Conservation (phyloP, 257 asterid species). For the Solanum medicagineum region DNA sequence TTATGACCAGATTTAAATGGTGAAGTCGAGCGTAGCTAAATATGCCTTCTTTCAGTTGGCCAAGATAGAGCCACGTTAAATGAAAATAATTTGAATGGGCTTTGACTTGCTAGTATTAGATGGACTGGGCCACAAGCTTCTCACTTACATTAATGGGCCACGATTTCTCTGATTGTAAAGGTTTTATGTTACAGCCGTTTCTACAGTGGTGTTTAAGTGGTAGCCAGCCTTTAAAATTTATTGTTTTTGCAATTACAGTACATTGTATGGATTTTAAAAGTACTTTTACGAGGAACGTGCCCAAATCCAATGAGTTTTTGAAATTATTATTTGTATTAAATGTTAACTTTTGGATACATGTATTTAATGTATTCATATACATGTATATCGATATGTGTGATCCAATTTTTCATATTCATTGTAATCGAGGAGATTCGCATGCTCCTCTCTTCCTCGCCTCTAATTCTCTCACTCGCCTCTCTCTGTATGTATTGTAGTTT, state of each 20-base stretch:
- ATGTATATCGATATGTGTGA: not conserved
- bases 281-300: no score
- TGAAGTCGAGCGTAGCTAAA: not conserved
- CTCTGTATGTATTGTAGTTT: no score
- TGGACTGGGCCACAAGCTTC: not conserved
- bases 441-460: not conserved
- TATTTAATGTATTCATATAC: fast-evolving
- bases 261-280: no score
- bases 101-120: not conserved
- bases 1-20: not conserved
- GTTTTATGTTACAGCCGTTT: not conserved
- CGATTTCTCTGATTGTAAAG: not conserved
- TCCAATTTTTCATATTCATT: not conserved
- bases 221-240: not conserved
- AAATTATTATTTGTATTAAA: not conserved
- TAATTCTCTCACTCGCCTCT: no score
- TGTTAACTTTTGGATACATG: fast-evolving
- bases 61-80: constrained; percentile 13
- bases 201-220: not conserved
- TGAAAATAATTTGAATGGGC: not conserved
- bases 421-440: fast-evolving
- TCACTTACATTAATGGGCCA: not conserved
- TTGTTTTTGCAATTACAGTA: not conserved
- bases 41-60: not conserved
- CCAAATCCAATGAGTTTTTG: not conserved